phyloP scores from a whole-genome alignment of 768 basidiomycete species.

The Lactifluus rugatus region DNA sequence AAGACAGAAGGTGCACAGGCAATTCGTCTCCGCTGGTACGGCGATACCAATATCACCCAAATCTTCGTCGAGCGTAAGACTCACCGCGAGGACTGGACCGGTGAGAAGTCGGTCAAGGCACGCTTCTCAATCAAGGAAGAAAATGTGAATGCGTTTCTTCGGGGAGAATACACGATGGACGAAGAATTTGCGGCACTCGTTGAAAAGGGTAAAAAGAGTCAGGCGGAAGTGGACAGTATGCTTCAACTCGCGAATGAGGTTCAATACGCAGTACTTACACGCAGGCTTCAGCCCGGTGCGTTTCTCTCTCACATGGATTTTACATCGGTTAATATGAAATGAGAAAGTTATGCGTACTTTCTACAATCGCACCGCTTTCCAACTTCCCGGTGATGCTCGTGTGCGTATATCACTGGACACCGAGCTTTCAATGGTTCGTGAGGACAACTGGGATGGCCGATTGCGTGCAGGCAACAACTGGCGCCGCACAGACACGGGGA shows the following conservation, averaged over 20 bases:
- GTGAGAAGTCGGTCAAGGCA: conserved; percentile 96
- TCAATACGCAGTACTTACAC: conserved; percentile 80
- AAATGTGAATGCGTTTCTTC: conserved; percentile 82
- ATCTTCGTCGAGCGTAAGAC: conserved; percentile 87
- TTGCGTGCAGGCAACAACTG: conserved; percentile 79
- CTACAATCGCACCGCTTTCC: conserved; percentile 98
- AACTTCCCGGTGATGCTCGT: conserved; percentile 95
- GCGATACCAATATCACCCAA: conserved; percentile 71
- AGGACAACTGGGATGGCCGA: conserved; percentile 91
- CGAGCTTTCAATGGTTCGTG: conserved; percentile 85
- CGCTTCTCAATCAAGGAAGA: conserved; percentile 94
- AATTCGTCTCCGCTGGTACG: conserved; percentile 94
- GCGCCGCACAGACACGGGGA: conserved; percentile 88
- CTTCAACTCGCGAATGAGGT: conserved; percentile 96
- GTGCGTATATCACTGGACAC: conserved; percentile 98
- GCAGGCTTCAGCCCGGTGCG: conserved; percentile 75
- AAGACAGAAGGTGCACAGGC: conserved; percentile 99
- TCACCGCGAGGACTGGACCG: conserved; percentile 98
- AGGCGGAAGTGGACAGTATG: conserved; percentile 87
- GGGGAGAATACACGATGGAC: conserved; percentile 88
- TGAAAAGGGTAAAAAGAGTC: conserved; percentile 85
- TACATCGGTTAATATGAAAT: not conserved
- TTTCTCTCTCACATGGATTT: conserved; percentile 6
- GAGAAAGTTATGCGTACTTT: conserved; percentile 84
- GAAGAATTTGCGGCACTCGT: conserved; percentile 81